Evolutionary conservation across 208 protist species (phyloP).

Genomic region (Crithidia fasciculata): DNA sequence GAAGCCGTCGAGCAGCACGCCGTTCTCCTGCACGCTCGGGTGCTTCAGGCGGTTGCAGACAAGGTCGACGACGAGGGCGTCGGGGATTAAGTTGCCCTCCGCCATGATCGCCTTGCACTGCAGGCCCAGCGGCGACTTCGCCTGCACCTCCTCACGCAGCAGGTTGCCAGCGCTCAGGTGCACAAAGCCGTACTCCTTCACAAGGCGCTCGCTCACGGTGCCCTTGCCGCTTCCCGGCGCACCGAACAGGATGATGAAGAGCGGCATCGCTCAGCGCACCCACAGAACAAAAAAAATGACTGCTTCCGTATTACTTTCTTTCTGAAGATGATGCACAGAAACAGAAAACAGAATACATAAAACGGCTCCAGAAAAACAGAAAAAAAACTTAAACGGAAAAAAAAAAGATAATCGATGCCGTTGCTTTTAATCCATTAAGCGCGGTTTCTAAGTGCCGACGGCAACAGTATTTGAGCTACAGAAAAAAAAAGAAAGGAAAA

Average conservation of each 20-base stretch:
- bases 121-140: slow-evolving; percentile 58
- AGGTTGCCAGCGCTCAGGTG: slow-evolving; percentile 93
- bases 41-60: slow-evolving; percentile 53
- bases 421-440: too few species aligned
- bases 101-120: slow-evolving; percentile 57
- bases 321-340: too few species aligned
- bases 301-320: too few species aligned
- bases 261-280: slow-evolving; percentile 38
- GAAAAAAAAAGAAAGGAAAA: too few species aligned
- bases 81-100: slow-evolving; percentile 82
- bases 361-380: too few species aligned
- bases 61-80: slow-evolving; percentile 78
- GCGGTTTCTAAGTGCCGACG: too few species aligned
- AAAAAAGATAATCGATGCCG: too few species aligned
- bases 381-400: too few species aligned
- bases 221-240: slow-evolving; percentile 83
- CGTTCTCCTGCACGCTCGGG: slow-evolving; percentile 42
- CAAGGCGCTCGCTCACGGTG: slow-evolving; percentile 84
- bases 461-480: too few species aligned
- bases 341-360: too few species aligned
- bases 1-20: slow-evolving; percentile 94
- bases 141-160: slow-evolving; percentile 87
- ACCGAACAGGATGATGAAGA: slow-evolving; percentile 79
- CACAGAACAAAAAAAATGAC: slow-evolving; percentile 9
- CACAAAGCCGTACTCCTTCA: slow-evolving; percentile 78